These are phyloP conservation scores for Hypoxylon sp. DNA, from an alignment of 2,329 filamentous ascomycete genomes.

Conservation along the genomic window DNA sequence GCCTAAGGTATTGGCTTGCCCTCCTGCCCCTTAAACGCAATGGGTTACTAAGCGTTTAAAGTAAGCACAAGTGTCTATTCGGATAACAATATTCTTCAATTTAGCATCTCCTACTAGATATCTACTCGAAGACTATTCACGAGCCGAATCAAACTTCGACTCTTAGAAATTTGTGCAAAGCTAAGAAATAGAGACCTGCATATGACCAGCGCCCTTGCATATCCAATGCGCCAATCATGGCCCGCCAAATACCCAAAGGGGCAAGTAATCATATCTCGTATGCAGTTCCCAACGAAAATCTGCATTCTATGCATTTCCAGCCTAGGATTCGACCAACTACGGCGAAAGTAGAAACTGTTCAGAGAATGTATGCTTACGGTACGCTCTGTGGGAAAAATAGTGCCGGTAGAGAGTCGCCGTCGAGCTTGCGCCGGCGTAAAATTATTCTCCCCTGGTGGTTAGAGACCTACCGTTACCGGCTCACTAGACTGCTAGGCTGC, in stretches of 20 bases:
- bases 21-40: background rate
- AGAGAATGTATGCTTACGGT: background rate
- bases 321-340: constrained; percentile 5
- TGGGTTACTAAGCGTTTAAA: background rate
- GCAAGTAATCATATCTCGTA: constrained; percentile 33
- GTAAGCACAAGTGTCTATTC: background rate
- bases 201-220: constrained; percentile 29
- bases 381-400: background rate
- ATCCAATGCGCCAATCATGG: constrained; percentile 36
- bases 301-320: constrained; percentile 3
- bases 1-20: background rate
- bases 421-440: background rate
- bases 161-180: background rate
- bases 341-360: background rate
- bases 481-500: background rate
- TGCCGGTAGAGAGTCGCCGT: background rate
- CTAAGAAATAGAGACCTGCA: constrained; percentile 9
- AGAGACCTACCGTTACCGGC: background rate
- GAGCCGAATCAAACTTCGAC: background rate
- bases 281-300: constrained; percentile 3
- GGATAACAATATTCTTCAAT: background rate
- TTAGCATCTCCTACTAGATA: too few relatives aligned
- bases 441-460: background rate
- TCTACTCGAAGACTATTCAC: too few relatives aligned
- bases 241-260: constrained; percentile 30